These are phyloP conservation scores for Phytophthora boehmeriae DNA, from an alignment of 352 stramenopile species.

Conservation along the genomic window DNA sequence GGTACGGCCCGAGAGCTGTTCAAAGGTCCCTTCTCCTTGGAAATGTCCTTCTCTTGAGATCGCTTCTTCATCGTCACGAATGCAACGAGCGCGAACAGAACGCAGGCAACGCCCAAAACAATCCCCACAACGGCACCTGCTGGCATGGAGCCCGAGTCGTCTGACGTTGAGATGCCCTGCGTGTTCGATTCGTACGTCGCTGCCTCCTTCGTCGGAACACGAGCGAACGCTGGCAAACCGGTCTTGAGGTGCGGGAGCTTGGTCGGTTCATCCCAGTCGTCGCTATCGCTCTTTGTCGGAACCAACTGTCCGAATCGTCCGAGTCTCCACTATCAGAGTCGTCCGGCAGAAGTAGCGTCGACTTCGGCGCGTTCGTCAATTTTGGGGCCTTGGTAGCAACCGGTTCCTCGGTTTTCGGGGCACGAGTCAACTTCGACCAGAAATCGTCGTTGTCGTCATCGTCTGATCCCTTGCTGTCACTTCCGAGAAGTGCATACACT, in stretches of 20 bases:
- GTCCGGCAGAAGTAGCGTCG: background rate
- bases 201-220: conserved; percentile 3
- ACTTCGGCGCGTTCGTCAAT: background rate
- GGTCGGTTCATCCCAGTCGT: background rate
- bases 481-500: conserved; percentile 12
- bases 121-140: conserved; percentile 23
- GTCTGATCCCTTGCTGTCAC: conserved; percentile 13
- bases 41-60: conserved; percentile 4
- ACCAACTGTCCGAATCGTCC: conserved; percentile 11
- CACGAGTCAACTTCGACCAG: background rate
- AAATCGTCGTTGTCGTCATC: conserved; percentile 3
- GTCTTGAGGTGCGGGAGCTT: background rate
- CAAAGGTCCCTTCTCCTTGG: conserved; percentile 22
- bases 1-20: conserved; percentile 20
- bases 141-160: background rate
- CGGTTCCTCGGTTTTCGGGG: conserved; percentile 1
- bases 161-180: conserved; percentile 11
- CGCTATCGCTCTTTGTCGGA: conserved; percentile 1
- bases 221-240: background rate
- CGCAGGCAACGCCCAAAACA: conserved; percentile 20
- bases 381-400: background rate
- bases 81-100: conserved; percentile 26
- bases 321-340: conserved; percentile 5
- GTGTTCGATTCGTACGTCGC: conserved; percentile 24
- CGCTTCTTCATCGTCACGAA: conserved; percentile 29